Evolutionary conservation across 164 flowering plant species (phyloP), one percentile per base, ranked within the genome.

Genomic region (Tetracentron sinense): DNA sequence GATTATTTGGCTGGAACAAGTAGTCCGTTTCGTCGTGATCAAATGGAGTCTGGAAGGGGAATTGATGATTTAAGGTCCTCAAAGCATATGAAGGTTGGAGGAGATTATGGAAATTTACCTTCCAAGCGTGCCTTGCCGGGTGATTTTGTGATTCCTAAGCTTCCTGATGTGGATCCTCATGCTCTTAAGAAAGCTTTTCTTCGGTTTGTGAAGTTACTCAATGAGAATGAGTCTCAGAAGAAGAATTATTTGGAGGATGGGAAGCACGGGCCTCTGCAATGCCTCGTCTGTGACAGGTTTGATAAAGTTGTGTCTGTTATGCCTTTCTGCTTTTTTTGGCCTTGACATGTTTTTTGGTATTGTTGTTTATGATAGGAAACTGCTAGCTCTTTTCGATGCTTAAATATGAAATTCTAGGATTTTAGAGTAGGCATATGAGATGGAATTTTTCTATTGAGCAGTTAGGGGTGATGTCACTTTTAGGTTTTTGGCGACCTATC

Each of bases 211-310:
- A 91, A 89, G 75, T 22, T 73, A 54, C 53, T 94, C 10, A 80
- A 82, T 64, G 99, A 91, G 81, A 85, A 68, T 56, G 56, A 66
- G 0, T 29, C 60, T 54, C 83, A 76, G 71, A 79, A 70, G 73
- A 86, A 75, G 79, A 75, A 44, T 42, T 94, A 76, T 70, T 77
- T 91, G 84, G 96, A 87, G 74, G 76, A 89, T 58, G 96, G 96
- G 42, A 94, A 86, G 77, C 72, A 74, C 11, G 90, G 87, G 16
- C 76, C 83, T 38, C 72, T 91, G 65, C 84, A 75, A 7, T 94
- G 99, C 74, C 60, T 86, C 51, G 92, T 81, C 16, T 94, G 99
- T 72, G 77, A 74, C 85, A 91, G 99, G 99, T 94, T 78, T 76
- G 88, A 60, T 76, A 20, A 44, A 47, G 7, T 58, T 63, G 48